These are phyloP conservation scores for Lithospermum erythrorhizon DNA, from an alignment of 257 asterid species.

Conservation along the genomic window DNA sequence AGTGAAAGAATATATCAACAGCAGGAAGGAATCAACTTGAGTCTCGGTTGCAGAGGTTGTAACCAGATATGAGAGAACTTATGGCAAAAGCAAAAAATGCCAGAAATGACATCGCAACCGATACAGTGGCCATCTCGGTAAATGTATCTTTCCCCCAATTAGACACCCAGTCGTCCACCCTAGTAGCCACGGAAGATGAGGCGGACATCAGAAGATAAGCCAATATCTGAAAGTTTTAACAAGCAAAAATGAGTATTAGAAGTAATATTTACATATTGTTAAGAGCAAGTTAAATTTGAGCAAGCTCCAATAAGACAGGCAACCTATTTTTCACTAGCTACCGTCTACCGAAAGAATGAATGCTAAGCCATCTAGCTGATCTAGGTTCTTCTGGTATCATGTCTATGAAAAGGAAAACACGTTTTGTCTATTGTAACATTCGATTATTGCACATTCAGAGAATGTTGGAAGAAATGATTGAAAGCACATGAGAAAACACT, in stretches of 20 bases:
- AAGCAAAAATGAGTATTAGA: no score
- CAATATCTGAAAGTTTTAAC: constrained; percentile 35
- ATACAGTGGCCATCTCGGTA: constrained; percentile 69
- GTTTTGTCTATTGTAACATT: neutral
- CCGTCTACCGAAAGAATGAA: no score
- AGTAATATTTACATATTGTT: no score
- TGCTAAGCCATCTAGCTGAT: neutral
- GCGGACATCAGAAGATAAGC: constrained; percentile 86
- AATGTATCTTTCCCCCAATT: constrained; percentile 85
- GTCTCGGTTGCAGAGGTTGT: constrained; percentile 46
- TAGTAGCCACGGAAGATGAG: constrained; percentile 77
- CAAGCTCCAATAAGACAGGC: neutral
- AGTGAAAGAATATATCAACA: neutral
- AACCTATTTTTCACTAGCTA: neutral
- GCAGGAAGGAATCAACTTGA: constrained; percentile 17
- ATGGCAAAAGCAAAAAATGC: constrained; percentile 65
- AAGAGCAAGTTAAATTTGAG: neutral
- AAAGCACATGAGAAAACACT: constrained; percentile 16
- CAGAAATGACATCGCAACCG: constrained; percentile 61
- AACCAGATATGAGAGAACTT: constrained; percentile 67
- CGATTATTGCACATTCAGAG: neutral
- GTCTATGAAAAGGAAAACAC: no score
- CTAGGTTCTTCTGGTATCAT: neutral
- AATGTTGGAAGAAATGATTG: neutral
- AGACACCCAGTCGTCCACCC: constrained; percentile 74